These are phyloP conservation scores for Morella rubra DNA, from an alignment of 306 rosid genomes.

Conservation along the genomic window DNA sequence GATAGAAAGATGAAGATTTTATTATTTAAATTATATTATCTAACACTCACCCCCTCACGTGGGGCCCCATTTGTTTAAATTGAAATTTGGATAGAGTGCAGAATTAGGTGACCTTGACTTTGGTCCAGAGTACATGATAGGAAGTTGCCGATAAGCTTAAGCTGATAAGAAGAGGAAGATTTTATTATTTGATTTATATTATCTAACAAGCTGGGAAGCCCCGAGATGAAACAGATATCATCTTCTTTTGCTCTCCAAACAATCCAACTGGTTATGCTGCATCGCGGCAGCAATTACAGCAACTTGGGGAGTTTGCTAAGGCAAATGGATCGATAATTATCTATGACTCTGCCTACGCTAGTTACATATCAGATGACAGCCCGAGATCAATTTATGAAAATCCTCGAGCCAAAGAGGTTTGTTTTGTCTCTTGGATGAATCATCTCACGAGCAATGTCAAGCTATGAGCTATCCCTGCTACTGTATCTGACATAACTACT, in stretches of 20 bases:
- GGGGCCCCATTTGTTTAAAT: too few species aligned
- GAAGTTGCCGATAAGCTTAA: too few species aligned
- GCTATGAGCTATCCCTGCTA: background rate
- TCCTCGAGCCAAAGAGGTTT: constrained; percentile 68
- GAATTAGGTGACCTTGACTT: too few species aligned
- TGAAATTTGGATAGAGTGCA: too few species aligned
- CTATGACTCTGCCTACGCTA: constrained; percentile 54
- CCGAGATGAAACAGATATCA: constrained; percentile 40
- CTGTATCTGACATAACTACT: too few species aligned
- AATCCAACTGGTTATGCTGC: constrained; percentile 68
- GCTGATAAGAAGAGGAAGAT: too few species aligned
- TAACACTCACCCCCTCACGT: too few species aligned
- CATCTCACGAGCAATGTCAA: background rate
- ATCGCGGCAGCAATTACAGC: constrained; percentile 38
- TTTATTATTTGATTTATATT: too few species aligned
- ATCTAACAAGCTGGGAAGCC: constrained; percentile 39
- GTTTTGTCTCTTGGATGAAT: background rate
- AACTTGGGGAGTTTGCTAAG: constrained; percentile 57
- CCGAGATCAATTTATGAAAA: constrained; percentile 67
- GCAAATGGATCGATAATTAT: constrained; percentile 57
- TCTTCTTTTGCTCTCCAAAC: constrained; percentile 68
- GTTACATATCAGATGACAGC: constrained; percentile 55
- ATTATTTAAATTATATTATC: too few species aligned
- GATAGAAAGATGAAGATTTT: too few species aligned
- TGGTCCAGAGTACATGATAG: too few species aligned